Evolutionary conservation across 768 basidiomycete species (phyloP).

Genomic region (Leccinum truebloodii): DNA sequence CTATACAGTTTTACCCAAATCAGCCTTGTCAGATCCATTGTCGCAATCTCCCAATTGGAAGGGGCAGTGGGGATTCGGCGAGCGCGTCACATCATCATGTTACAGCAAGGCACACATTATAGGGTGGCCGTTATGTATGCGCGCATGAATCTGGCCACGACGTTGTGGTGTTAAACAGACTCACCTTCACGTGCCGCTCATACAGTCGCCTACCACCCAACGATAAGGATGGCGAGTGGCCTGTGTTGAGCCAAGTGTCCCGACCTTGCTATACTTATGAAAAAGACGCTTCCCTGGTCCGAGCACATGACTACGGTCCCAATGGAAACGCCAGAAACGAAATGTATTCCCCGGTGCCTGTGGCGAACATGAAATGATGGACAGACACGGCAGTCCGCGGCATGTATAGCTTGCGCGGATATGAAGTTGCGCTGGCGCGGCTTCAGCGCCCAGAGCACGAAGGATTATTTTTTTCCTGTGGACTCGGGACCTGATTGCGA

Average conservation of each 20-base stretch:
- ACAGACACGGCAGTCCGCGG: constrained; percentile 28
- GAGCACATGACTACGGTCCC: constrained; percentile 22
- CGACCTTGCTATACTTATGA: not conserved
- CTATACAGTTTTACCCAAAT: not conserved
- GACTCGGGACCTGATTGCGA: constrained; percentile 7
- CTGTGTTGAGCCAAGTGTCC: not conserved
- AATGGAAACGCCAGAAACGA: constrained; percentile 25
- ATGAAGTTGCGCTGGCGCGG: constrained; percentile 27
- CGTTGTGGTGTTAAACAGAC: not conserved
- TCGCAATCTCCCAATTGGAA: not conserved
- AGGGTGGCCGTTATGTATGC: not conserved
- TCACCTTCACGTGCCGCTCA: not conserved
- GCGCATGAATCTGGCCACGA: constrained; percentile 1
- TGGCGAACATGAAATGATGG: constrained; percentile 28
- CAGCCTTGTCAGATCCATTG: not conserved
- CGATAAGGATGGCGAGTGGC: not conserved
- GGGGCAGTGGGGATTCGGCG: not conserved
- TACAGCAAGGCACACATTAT: not conserved
- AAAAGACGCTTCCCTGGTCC: not conserved
- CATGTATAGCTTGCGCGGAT: constrained; percentile 28
- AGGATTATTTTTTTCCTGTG: constrained; percentile 5
- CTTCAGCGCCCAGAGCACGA: constrained; percentile 13
- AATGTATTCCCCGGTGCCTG: constrained; percentile 30
- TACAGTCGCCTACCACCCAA: not conserved
- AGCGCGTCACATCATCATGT: not conserved